Evolutionary conservation across 2,329 filamentous ascomycete species (phyloP), one percentile per base, ranked within the genome.

Genomic region (Hawksworthiomyces lignivorus): DNA sequence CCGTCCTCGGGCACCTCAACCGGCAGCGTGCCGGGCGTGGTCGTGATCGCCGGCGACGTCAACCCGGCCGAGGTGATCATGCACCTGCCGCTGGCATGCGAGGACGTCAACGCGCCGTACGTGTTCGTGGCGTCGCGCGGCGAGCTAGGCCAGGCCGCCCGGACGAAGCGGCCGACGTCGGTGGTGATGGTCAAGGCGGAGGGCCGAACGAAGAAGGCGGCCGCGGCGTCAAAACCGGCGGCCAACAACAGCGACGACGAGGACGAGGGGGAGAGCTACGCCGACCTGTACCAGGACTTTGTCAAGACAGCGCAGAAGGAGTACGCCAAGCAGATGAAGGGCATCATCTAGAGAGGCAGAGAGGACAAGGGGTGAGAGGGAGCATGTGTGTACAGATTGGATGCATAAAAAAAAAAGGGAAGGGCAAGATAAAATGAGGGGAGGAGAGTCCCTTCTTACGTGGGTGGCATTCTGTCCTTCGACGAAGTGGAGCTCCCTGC

Each of bases 51-150:
- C 27, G 92, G 87, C 55, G 92, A 98, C 67, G 97, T 98, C 70
- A 95, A 87, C 40, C 92, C 92, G 52, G 90, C 92, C 82, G 92
- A 98, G 65, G 92, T 98, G 62, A 96, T 98, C 69, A 92, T 87
- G 47, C 92, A 98, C 69, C 86, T 98, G 52, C 92, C 92, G 56
- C 86, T 98, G 44, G 82, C 97, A 45, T 97, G 92, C 75, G 92
- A 98, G 70, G 90, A 97, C 69, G 89, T 96, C 75, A 87, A 86
- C 66, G 87, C 96, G 47, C 92, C 92, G 26, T 98, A 97, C 70
- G 80, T 98, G 64, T 98, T 94, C 65, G 86, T 98, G 55, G 80
- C 82, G 47, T 94, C 85, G 57, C 83, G 92, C 55, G 90, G 88
- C 48, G 90, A 97, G 70, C 80, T 98, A 44, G 92, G 92, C 58